Base-by-base conservation (phyloP, 2,329 filamentous ascomycete species). In the Calonectria henricotiae region DNA sequence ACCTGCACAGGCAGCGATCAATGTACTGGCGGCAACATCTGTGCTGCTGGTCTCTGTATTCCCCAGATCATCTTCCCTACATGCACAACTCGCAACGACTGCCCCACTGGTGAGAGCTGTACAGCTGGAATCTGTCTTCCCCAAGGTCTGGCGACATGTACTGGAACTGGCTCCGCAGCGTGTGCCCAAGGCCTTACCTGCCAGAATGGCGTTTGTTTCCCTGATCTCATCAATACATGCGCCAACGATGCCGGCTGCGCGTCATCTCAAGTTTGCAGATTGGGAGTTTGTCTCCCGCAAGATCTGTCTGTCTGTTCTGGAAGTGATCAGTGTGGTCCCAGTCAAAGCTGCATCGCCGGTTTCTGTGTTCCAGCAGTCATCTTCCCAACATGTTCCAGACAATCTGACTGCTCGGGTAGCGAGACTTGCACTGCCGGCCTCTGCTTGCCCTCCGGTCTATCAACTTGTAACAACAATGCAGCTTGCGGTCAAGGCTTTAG, bases 341-440 rank as follows among this genome's bases (percentile, higher is more conserved):
- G 32, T 41, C 61, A 63, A 49, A 49, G 32, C 15, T 63, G 61
- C 12, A 20, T 39, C 5, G 61, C 61, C n/a, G 61, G 61, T 2
- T 63, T 63, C 61, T 63, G 61, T 41, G 61, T 63, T 3, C 44
- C 61, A 9, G 51, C 11, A n/a, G 61, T 63, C 7, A 44, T 39
- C 7, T 63, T 63, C 61, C 43, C 61, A 6, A 49, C 61, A 1
- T 63, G 61, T 20, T 39, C 61, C 1, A 17, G 61, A 20, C 27
- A 35, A 5, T n/a, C 37, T 1, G 58, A 55, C 17, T 68, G 65
- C 23, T 25, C 44, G 12, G 8, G n/a, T 1, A 44, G 15, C 13
- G 25, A 62, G 9, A 55, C 46, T 37, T 67, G 65, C 46, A 37
- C 58, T 15, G 60, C 65, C 17, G 65, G 65, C 13, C 41, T 51